Conservation (phyloP, 176 grass and related monocot genomes). For the Alopecurus myosuroides region DNA sequence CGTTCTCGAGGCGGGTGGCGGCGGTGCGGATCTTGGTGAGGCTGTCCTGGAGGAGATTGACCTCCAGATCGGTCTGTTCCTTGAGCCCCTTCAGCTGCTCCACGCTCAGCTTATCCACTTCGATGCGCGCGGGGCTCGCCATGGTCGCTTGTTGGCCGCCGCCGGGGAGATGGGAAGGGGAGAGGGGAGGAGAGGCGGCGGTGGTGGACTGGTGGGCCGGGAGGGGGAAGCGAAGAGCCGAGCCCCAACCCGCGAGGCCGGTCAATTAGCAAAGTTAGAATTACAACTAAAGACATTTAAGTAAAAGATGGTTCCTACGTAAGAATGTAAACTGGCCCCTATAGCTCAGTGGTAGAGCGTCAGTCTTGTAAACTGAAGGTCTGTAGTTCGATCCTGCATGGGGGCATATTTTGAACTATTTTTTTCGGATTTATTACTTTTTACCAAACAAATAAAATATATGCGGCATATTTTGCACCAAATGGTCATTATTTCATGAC, state of each 20-base stretch:
- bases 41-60: constrained; percentile 88
- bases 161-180: not conserved
- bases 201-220: not conserved
- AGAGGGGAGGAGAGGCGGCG: not conserved
- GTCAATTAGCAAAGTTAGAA: too few species aligned
- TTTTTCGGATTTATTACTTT: too few species aligned
- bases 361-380: constrained; percentile 99
- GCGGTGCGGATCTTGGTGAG: constrained; percentile 86
- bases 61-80: constrained; percentile 95
- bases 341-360: constrained; percentile 98
- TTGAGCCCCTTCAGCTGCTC: constrained; percentile 84
- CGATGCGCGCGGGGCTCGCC: constrained; percentile 44
- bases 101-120: constrained; percentile 64
- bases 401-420: too few species aligned
- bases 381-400: constrained; percentile 91
- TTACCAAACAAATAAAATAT: too few species aligned
- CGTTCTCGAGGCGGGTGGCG: constrained; percentile 63
- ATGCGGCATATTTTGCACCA: too few species aligned
- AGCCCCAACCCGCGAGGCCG: too few species aligned
- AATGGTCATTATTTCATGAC: too few species aligned
- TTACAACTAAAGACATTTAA: too few species aligned
- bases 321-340: too few species aligned
- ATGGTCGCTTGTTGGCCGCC: constrained; percentile 25
- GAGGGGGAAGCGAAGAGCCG: too few species aligned
- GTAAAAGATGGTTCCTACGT: too few species aligned